A percentile compares a stretch with the other conserved stretches of the same genome.
Evolutionary conservation across 345 rosid genomes (phyloP).

Genomic region (Eutrema yunnanense): DNA sequence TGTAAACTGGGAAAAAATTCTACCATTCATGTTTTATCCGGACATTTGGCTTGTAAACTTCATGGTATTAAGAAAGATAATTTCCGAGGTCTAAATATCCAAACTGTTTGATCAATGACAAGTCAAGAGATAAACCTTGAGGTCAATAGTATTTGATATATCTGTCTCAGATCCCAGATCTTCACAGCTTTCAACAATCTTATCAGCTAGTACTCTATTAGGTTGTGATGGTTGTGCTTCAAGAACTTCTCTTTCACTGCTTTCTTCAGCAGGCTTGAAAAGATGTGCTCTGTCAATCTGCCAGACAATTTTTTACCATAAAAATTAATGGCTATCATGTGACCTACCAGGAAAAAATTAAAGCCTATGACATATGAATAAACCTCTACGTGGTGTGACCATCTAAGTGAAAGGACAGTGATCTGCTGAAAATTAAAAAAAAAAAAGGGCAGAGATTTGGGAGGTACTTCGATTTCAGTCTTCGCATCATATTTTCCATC

Average conservation of each 20-base stretch:
- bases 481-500: conserved; percentile 90
- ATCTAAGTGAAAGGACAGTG: neutral
- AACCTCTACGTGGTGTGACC: neutral
- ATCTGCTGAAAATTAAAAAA: conserved; percentile 6
- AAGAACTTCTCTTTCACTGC: conserved; percentile 32
- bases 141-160: conserved; percentile 26
- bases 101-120: conserved; percentile 2
- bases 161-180: conserved; percentile 19
- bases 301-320: neutral
- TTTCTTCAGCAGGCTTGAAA: conserved; percentile 41
- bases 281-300: conserved; percentile 69
- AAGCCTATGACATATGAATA: neutral
- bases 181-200: conserved; percentile 27
- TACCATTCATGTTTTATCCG: neutral
- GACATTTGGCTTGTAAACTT: neutral
- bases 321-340: conserved; percentile 18
- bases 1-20: neutral
- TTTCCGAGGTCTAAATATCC: neutral
- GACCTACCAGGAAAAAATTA: neutral
- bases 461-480: conserved; percentile 61
- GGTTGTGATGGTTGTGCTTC: conserved; percentile 27
- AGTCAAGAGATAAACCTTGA: conserved; percentile 24
- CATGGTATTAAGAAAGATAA: neutral
- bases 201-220: conserved; percentile 25
- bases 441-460: conserved; percentile 1